phyloP scores from a whole-genome alignment of 306 rosid species.

The Casuarina cunninghamiana region DNA sequence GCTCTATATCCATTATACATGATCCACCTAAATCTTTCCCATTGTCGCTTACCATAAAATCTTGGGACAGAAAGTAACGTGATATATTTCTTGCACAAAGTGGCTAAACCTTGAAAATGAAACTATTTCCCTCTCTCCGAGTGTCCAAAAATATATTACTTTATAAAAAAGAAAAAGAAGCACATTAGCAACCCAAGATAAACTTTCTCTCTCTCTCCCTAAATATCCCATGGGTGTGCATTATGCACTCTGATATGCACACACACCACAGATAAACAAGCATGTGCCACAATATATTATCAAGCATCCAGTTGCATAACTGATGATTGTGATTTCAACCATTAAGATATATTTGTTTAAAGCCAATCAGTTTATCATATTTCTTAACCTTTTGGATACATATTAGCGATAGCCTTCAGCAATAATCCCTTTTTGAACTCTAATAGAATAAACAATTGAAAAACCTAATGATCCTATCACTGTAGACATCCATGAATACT shows the following conservation, averaged over 20 bases:
- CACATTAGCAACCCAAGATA: no score
- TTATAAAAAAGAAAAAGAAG: no score
- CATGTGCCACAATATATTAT: neutral
- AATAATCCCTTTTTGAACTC: neutral
- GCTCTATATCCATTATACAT: neutral
- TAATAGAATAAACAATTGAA: neutral
- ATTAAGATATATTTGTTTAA: neutral
- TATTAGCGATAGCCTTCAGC: neutral
- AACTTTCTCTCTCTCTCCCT: neutral
- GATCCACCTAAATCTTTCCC: constrained; percentile 4
- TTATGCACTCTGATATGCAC: neutral
- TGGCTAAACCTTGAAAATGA: neutral
- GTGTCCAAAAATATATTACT: neutral
- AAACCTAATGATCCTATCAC: neutral
- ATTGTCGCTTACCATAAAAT: neutral
- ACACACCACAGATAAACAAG: neutral
- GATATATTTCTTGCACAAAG: neutral
- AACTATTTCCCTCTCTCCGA: neutral
- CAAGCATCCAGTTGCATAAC: no score
- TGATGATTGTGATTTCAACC: neutral
- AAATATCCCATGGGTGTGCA: neutral
- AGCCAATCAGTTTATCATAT: neutral
- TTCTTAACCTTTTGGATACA: neutral
- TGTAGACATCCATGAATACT: neutral
- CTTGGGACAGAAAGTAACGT: neutral